A percentile compares a stretch with the other conserved stretches of the same genome.
Evolutionary conservation across 2,329 filamentous ascomycete genomes (phyloP).

Genomic region (Scedosporium aurantiacum): DNA sequence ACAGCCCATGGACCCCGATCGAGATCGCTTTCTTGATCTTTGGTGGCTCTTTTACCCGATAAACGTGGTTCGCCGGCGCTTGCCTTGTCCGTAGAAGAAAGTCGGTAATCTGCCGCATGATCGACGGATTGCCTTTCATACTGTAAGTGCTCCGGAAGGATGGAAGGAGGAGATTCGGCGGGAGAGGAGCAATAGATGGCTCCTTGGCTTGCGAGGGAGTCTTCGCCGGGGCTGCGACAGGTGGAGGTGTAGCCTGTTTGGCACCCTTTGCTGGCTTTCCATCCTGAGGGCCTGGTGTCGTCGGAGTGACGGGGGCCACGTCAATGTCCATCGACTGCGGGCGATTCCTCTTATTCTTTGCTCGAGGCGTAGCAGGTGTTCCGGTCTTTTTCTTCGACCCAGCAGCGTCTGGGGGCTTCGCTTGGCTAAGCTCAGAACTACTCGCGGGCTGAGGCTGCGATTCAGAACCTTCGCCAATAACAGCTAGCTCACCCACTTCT

Average conservation of each 20-base stretch:
- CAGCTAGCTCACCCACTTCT: slow-evolving; percentile 42
- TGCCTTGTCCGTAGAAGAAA: slow-evolving; percentile 46
- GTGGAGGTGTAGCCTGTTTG: slow-evolving; percentile 2
- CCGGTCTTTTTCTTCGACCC: slow-evolving; percentile 14
- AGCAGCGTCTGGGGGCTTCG: slow-evolving; percentile 16
- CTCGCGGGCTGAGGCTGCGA: slow-evolving; percentile 38
- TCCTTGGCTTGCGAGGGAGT: slow-evolving; percentile 17
- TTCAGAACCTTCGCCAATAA: slow-evolving; percentile 46
- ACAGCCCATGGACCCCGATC: slow-evolving; percentile 90
- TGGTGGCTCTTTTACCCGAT: slow-evolving; percentile 54
- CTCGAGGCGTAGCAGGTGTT: slow-evolving; percentile 19
- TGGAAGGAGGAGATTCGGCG: slow-evolving; percentile 57
- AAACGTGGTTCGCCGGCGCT: slow-evolving; percentile 57
- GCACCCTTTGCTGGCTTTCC: background rate
- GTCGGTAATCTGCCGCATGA: slow-evolving; percentile 54
- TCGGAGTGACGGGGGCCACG: slow-evolving; percentile 21
- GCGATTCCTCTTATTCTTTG: slow-evolving; percentile 33
- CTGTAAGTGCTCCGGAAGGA: slow-evolving; percentile 59
- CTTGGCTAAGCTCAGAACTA: slow-evolving; percentile 28
- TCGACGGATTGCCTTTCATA: slow-evolving; percentile 55
- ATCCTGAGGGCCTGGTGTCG: slow-evolving; percentile 13
- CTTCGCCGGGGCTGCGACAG: background rate
- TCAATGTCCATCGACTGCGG: slow-evolving; percentile 39
- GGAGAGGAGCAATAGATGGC: slow-evolving; percentile 8
- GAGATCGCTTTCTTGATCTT: slow-evolving; percentile 78